A percentile compares a stretch with the other conserved stretches of the same genome.
These are phyloP conservation scores for Termitomyces heimii DNA, from an alignment of 768 basidiomycete species.

Conservation along the genomic window DNA sequence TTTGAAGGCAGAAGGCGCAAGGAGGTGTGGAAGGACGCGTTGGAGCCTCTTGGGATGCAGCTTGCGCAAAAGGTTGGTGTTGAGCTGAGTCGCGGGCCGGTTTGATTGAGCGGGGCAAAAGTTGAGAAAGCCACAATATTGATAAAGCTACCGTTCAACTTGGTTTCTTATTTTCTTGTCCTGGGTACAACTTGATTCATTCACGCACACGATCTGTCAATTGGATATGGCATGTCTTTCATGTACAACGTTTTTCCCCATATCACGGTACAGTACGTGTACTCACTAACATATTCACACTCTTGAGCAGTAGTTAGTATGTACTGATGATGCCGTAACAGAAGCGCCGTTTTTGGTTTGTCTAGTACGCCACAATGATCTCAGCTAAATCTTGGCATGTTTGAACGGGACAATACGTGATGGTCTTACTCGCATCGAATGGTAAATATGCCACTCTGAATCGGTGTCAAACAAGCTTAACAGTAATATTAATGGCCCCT, in stretches of 20 bases:
- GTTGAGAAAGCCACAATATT: not conserved
- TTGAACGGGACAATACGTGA: too few species aligned
- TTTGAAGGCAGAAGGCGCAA: constrained; percentile 61
- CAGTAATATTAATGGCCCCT: too few species aligned
- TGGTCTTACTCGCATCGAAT: too few species aligned
- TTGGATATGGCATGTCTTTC: not conserved
- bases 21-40: constrained; percentile 55
- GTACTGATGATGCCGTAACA: not conserved
- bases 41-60: constrained; percentile 62
- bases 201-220: not conserved
- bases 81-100: constrained; percentile 68
- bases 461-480: too few species aligned
- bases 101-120: not conserved
- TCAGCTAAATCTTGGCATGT: not conserved
- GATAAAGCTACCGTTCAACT: not conserved
- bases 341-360: not conserved
- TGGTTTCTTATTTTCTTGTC: not conserved
- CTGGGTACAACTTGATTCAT: not conserved
- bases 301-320: not conserved
- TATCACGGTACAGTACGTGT: not conserved
- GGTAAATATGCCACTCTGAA: too few species aligned
- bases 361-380: not conserved
- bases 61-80: constrained; percentile 69
- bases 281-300: not conserved
- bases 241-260: not conserved